These are phyloP conservation scores for Emericellopsis atlantica DNA, from an alignment of 2,329 filamentous ascomycete species.

Conservation along the genomic window DNA sequence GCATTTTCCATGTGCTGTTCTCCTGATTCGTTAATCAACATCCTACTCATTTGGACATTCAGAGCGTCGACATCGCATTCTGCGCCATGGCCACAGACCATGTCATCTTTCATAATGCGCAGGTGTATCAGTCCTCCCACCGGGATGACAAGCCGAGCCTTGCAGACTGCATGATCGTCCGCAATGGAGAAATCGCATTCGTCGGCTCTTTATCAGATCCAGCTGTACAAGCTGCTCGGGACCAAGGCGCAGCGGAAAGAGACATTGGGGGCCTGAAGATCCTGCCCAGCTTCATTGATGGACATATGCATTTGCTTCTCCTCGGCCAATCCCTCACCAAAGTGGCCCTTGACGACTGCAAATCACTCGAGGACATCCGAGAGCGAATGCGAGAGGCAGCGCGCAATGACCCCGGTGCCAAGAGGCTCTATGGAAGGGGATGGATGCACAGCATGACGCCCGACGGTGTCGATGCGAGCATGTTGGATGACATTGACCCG, in stretches of 20 bases:
- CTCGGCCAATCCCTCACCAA: constrained; percentile 41
- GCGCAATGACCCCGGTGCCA: constrained; percentile 28
- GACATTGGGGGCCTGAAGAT: constrained; percentile 23
- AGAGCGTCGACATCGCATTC: background rate
- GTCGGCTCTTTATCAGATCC: constrained; percentile 16
- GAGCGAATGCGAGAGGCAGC: constrained; percentile 30
- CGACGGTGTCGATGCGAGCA: constrained; percentile 26
- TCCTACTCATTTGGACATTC: background rate
- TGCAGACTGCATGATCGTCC: constrained; percentile 18
- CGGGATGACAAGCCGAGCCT: constrained; percentile 14
- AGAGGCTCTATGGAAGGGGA: constrained; percentile 37
- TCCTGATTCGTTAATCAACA: no score
- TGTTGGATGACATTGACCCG: constrained; percentile 37
- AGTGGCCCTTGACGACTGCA: constrained; percentile 33
- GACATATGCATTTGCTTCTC: constrained; percentile 42
- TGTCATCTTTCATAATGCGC: constrained; percentile 14
- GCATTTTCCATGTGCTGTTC: background rate
- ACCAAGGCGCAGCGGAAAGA: constrained; percentile 9
- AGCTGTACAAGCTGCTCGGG: constrained; percentile 9
- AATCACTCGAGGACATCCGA: constrained; percentile 34
- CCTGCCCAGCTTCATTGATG: constrained; percentile 44
- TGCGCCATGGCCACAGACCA: constrained; percentile 1
- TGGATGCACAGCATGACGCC: constrained; percentile 42
- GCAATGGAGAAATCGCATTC: constrained; percentile 18
- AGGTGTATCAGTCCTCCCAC: constrained; percentile 11